Percentiles rank a stretch among this genome's conserved stretches.
These are phyloP conservation scores for Arabis alpina DNA, from an alignment of 345 rosid species.

Conservation along the genomic window DNA sequence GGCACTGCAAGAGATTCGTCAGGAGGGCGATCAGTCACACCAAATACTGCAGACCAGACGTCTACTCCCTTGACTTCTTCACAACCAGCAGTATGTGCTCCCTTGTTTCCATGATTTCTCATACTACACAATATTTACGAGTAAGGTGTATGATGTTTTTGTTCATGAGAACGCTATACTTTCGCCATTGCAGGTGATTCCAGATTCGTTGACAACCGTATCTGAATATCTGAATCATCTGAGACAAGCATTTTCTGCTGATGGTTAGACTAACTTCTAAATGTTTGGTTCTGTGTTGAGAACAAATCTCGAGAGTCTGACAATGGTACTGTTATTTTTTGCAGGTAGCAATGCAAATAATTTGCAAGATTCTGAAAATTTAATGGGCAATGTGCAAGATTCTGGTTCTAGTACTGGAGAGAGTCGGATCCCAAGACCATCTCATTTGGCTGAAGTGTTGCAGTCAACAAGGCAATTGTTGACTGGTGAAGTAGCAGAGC, in stretches of 20 bases:
- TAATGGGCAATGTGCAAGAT: conserved; percentile 43
- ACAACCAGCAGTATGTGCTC: conserved; percentile 47
- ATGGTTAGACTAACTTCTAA: conserved; percentile 40
- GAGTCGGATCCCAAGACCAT: conserved; percentile 54
- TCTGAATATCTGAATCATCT: conserved; percentile 56
- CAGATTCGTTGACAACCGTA: conserved; percentile 61
- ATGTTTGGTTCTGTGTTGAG: conserved; percentile 17
- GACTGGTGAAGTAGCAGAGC: conserved; percentile 57
- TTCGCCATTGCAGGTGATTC: conserved; percentile 45
- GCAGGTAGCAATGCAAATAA: conserved; percentile 45
- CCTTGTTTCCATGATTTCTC: conserved; percentile 15
- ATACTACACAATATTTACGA: conserved; percentile 1
- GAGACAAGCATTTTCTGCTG: conserved; percentile 50
- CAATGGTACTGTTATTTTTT: conserved; percentile 22
- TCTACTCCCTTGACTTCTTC: conserved; percentile 46
- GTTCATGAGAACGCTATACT: conserved; percentile 8
- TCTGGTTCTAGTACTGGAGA: conserved; percentile 42
- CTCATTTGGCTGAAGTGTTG: conserved; percentile 58
- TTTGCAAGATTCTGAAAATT: conserved; percentile 39
- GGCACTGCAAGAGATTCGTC: conserved; percentile 32
- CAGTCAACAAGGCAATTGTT: conserved; percentile 55
- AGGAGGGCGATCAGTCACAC: conserved; percentile 31
- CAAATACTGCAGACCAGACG: conserved; percentile 39
- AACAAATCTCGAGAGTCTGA: conserved; percentile 17
- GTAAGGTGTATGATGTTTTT: conserved; percentile 12